phyloP scores from a whole-genome alignment of 148 eudicot species.

The Arctostaphylos glauca region DNA sequence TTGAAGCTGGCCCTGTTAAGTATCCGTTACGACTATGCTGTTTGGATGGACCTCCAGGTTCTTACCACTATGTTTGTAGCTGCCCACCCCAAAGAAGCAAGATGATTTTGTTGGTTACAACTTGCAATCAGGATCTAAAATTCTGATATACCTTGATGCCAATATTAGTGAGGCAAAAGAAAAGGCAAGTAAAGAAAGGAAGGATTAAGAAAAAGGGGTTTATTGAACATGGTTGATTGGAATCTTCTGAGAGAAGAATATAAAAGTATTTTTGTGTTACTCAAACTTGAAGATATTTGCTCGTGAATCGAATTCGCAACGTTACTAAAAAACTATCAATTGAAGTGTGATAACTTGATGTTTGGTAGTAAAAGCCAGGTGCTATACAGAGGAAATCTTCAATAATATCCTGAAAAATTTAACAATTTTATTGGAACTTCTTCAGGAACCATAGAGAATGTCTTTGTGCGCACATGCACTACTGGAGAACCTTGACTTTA shows the following conservation, averaged over 20 bases:
- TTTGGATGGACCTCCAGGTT: background rate
- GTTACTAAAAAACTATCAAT: background rate
- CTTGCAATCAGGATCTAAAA: background rate
- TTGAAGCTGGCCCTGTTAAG: background rate
- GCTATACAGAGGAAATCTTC: background rate
- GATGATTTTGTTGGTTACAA: background rate
- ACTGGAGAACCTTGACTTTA: background rate
- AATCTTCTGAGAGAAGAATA: background rate
- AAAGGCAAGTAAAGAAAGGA: background rate
- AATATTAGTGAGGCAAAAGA: background rate
- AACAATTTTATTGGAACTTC: background rate
- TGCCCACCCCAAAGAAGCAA: background rate
- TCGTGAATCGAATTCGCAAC: background rate
- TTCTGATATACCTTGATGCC: background rate
- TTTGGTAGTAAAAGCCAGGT: background rate
- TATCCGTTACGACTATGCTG: background rate
- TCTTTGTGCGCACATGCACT: background rate
- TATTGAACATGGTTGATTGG: background rate
- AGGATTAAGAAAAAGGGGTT: background rate
- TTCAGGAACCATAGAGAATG: background rate
- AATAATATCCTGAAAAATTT: background rate
- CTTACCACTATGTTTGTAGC: background rate
- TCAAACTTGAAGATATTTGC: background rate
- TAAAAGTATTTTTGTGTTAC: background rate
- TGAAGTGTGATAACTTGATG: background rate